Evolutionary conservation across 352 stramenopile genomes (phyloP), one percentile per base, ranked within the genome.

Genomic region (Globisporangium megalacanthum): DNA sequence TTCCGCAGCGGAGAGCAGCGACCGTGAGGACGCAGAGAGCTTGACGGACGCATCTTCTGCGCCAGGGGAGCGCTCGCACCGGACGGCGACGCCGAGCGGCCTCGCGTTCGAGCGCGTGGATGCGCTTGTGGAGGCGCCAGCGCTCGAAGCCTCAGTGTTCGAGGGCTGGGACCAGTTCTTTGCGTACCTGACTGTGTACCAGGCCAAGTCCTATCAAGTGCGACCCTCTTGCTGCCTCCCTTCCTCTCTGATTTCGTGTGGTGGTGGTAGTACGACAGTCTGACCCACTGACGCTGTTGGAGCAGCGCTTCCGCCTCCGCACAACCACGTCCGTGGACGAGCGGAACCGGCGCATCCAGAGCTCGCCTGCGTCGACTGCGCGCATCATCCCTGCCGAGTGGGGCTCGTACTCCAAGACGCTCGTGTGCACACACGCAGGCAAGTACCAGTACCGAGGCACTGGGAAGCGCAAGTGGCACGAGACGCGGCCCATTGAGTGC

Each of bases 331-430:
- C 49, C 4, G 49, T 22, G 49, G 49, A 54, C 6, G 49, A 54
- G 49, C 49, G 49, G 29, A 54, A 54, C 31, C 29, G 31, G 25
- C 31, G 49, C 15, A 54, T 54, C 7, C 25, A 37, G 14, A 54
- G n/a, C 42, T 48, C 49, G 49, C 42, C 49, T 17, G 15, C 49
- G 31, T 54, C 49, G 49, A 39, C 29, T 8, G 49, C 49, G 11
- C 52, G 35, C 6, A 35, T 60, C 6, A 49, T 56, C 1, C 61
- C 61, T 5, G n/a, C 49, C 5, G 56, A 56, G 15, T 45, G 62
- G 31, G 47, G 52, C 15, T 49, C 56, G 13, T 68, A 68, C 47
- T 52, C 61, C 45, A 68, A 64, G 61, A 68, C 61, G 45, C 52
- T 68, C 20, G 41, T 56, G 15, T 68, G 61, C 47, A 68, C 61